phyloP scores from a whole-genome alignment of 805 yeast species.

The Starmera dryadoides region DNA sequence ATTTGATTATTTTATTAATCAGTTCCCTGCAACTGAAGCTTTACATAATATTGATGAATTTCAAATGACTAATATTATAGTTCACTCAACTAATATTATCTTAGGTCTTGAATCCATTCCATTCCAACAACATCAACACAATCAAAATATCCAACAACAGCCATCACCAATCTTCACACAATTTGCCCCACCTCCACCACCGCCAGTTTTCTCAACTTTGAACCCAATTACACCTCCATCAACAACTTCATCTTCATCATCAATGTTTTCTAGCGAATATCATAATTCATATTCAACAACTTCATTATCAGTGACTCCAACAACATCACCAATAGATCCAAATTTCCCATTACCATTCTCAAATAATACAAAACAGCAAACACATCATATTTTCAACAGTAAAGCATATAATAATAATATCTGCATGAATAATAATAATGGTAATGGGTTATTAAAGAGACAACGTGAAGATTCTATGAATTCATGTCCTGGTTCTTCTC shows the following conservation, averaged over 20 bases:
- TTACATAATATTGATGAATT: slow-evolving; percentile 9
- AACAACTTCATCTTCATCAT: slow-evolving; percentile 20
- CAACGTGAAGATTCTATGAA: slow-evolving; percentile 1
- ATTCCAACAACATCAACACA: neutral
- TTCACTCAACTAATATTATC: slow-evolving; percentile 3
- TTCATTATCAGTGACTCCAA: slow-evolving; percentile 10
- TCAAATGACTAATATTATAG: slow-evolving; percentile 3
- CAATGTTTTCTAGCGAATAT: slow-evolving; percentile 11
- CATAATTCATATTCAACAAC: slow-evolving; percentile 8
- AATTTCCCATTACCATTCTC: too few species aligned
- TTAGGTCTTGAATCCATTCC: slow-evolving; percentile 5
- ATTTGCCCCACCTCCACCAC: slow-evolving; percentile 5
- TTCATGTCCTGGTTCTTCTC: slow-evolving; percentile 11
- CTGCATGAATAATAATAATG: too few species aligned
- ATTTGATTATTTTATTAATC: slow-evolving; percentile 10
- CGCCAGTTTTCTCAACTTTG: slow-evolving; percentile 3
- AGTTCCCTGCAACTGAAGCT: slow-evolving; percentile 6
- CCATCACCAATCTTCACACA: slow-evolving; percentile 11
- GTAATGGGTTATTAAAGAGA: too few species aligned
- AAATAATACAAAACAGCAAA: too few species aligned
- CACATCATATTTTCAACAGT: slow-evolving; percentile 3
- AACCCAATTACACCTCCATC: slow-evolving; percentile 27
- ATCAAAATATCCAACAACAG: slow-evolving; percentile 12
- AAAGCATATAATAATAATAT: slow-evolving; percentile 1
- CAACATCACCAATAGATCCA: slow-evolving; percentile 10